phyloP scores from a whole-genome alignment of 2,329 filamentous ascomycete species.

The Hypomyces perniciosus region DNA sequence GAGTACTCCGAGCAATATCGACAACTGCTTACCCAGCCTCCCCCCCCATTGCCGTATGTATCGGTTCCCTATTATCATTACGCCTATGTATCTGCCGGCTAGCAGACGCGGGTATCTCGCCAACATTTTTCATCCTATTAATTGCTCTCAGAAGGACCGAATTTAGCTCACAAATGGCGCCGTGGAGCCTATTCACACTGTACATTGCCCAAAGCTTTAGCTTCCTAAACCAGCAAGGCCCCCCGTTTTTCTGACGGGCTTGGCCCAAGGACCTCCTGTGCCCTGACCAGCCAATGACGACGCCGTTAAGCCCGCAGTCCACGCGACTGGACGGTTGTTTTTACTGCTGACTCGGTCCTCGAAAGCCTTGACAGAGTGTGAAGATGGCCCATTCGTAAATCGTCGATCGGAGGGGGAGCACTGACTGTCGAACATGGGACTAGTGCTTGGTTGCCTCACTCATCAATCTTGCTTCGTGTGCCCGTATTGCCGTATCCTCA shows the following conservation, averaged over 20 bases:
- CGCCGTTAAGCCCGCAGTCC: too few species aligned
- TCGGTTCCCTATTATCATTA: neutral
- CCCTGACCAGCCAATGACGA: neutral
- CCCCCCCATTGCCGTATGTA: neutral
- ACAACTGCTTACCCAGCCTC: neutral
- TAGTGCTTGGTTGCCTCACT: too few species aligned
- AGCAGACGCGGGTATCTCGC: neutral
- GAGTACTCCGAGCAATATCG: neutral
- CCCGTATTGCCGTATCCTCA: too few species aligned
- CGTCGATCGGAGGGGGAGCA: too few species aligned
- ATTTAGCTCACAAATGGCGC: neutral
- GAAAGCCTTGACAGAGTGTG: too few species aligned
- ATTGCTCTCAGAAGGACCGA: neutral
- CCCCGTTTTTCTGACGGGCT: neutral
- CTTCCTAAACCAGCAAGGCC: conserved; percentile 11
- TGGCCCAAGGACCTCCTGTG: conserved; percentile 7
- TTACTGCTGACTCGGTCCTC: too few species aligned
- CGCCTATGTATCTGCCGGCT: neutral
- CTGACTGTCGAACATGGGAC: too few species aligned
- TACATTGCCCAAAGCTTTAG: conserved; percentile 8
- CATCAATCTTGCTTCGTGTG: too few species aligned
- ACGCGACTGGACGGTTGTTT: too few species aligned
- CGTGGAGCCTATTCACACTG: conserved; percentile 12
- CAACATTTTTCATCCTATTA: neutral
- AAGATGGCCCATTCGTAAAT: too few species aligned